Percentiles rank a stretch among this genome's conserved stretches.
Evolutionary conservation across 441 rosid species (phyloP).

Genomic region (Syzygium syzygioides): DNA sequence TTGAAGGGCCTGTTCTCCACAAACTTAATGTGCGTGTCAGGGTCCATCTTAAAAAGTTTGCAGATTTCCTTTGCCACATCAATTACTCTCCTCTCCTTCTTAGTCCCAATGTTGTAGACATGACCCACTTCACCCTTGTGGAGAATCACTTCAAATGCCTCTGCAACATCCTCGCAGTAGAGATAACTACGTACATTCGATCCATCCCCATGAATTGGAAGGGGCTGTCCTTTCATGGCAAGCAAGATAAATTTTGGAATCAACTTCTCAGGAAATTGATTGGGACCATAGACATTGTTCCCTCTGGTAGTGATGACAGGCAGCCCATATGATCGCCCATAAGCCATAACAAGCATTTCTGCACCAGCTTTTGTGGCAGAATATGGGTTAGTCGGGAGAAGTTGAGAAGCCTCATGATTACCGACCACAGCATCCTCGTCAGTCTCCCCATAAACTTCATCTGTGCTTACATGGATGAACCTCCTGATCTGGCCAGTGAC

Average conservation of each 20-base stretch:
- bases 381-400: conserved; percentile 14
- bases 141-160: conserved; percentile 16
- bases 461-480: conserved; percentile 18
- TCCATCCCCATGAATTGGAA: conserved; percentile 18
- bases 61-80: conserved; percentile 16
- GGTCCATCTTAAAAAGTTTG: conserved; percentile 8
- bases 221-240: conserved; percentile 15
- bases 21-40: conserved; percentile 8
- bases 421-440: conserved; percentile 15
- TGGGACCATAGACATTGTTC: conserved; percentile 14
- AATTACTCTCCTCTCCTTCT: conserved; percentile 16
- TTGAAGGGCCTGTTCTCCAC: conserved; percentile 19
- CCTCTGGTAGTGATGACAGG: conserved; percentile 21
- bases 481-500: conserved; percentile 12
- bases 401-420: conserved; percentile 16
- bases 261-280: conserved; percentile 15
- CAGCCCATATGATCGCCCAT: conserved; percentile 16
- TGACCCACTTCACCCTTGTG: conserved; percentile 20
- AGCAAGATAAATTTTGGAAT: conserved; percentile 15
- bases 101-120: conserved; percentile 19
- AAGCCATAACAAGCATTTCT: conserved; percentile 20
- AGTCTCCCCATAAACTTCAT: conserved; percentile 13
- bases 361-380: conserved; percentile 15
- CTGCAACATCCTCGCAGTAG: conserved; percentile 20
- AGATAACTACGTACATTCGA: conserved; percentile 17